Base-by-base conservation (phyloP, 2,329 filamentous ascomycete genomes). In the Alternaria triticina region DNA sequence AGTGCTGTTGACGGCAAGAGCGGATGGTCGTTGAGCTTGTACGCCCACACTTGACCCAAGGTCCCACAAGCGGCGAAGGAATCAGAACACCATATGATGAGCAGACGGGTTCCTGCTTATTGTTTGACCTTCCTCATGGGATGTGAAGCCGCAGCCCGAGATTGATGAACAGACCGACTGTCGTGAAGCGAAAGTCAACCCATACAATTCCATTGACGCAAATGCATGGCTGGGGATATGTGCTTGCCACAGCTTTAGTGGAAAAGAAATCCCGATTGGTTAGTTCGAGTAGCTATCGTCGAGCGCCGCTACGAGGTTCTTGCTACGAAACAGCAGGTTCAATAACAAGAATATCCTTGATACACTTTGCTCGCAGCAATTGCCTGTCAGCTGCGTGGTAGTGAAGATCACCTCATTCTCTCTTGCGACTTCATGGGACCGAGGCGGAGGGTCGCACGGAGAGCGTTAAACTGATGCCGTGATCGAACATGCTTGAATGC, bases 61-160 rank as follows among this genome's bases (percentile, higher is more conserved):
- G 56, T 60, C 47, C 33, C 59, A 43, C 28, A 15, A 50, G 54
- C 43, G 11, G 56, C 50, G 33, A 47, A 57, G 58, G 54, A 56
- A 57, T 52, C 61, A 54, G 52, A 54, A 50, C 44, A 25, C 15
- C 27, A 36, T 54, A 54, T 71, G 47, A 44, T 58, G 50, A 61
- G 44, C 50, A 47, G 54, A 55, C 66, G 67, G 71, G 71, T 73
- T 68, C 70, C 67, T 71, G 54, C 66, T 49, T 54, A 51, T 50
- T 58, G 51, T 51, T 60, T 63, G 57, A 46, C 44, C 57, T 50
- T 40, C 33, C 15, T 33, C 15, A 20, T 25, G 20, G 33, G 33
- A 30, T 58, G 43, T 50, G 22, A 50, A 44, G 43, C 43, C 51
- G 27, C 23, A 25, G 49, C 23, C 58, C 44, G 44, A 40, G 46